Percentiles rank a stretch among this genome's conserved stretches.
Conservation (phyloP, 495 filamentous ascomycete genomes). For the Hypomontagnella submonticulosa region DNA sequence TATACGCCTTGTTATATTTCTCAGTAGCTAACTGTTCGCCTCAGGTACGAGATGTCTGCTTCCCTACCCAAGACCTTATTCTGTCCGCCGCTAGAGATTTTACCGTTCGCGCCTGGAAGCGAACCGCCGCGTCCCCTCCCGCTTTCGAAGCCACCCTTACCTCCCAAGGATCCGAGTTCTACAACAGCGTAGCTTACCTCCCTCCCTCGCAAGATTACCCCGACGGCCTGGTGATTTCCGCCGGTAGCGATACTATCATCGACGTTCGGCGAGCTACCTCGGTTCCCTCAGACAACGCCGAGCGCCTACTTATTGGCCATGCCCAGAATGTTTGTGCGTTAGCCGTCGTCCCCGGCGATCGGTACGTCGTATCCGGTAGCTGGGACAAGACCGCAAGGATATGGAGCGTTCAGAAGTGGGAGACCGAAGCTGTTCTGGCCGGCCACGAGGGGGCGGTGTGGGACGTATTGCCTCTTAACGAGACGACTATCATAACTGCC, state of each 20-base stretch:
- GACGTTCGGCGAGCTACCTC: conserved; percentile 79
- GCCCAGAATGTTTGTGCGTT: conserved; percentile 85
- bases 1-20: conserved; percentile 32
- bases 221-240: conserved; percentile 85
- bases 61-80: conserved; percentile 76
- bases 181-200: conserved; percentile 84
- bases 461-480: conserved; percentile 87
- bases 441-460: conserved; percentile 84
- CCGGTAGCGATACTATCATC: conserved; percentile 90
- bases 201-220: conserved; percentile 75
- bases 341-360: conserved; percentile 76
- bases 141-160: conserved; percentile 79
- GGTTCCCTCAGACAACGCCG: conserved; percentile 74
- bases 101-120: conserved; percentile 88
- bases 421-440: conserved; percentile 73
- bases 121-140: conserved; percentile 67
- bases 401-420: conserved; percentile 82
- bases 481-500: conserved; percentile 85
- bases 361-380: conserved; percentile 86
- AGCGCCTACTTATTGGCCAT: conserved; percentile 88
- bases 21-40: conserved; percentile 30
- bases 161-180: conserved; percentile 79
- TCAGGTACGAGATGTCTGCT: conserved; percentile 89
- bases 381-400: conserved; percentile 90
- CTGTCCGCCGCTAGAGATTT: conserved; percentile 90